Percentiles rank a stretch among this genome's conserved stretches.
phyloP scores from a whole-genome alignment of 1,284 basidiomycete species.

The Caloboletus firmus region DNA sequence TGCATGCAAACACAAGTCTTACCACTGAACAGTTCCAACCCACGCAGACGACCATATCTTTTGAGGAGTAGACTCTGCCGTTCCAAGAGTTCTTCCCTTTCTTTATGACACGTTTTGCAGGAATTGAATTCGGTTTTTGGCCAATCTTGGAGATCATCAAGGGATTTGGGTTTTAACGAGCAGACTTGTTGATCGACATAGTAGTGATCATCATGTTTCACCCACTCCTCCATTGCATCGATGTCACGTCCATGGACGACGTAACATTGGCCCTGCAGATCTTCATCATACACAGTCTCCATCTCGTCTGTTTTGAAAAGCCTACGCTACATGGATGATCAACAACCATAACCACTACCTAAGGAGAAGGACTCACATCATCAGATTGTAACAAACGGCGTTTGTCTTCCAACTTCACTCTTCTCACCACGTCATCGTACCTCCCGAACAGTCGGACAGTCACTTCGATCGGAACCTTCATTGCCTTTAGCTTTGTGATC shows the following conservation, averaged over 20 bases:
- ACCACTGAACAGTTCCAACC: constrained; percentile 68
- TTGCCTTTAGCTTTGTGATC: constrained; percentile 42
- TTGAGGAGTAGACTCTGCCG: constrained; percentile 34
- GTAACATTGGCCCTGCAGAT: constrained; percentile 51
- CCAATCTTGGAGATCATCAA: constrained; percentile 35
- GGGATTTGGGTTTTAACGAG: constrained; percentile 15
- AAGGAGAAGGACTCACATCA: constrained; percentile 29
- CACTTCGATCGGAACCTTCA: constrained; percentile 31
- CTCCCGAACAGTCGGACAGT: constrained; percentile 44
- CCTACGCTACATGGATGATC: constrained; percentile 40
- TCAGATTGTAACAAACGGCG: constrained; percentile 24
- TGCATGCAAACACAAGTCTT: constrained; percentile 10
- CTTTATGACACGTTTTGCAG: constrained; percentile 42
- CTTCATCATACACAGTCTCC: constrained; percentile 33
- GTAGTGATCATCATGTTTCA: constrained; percentile 52
- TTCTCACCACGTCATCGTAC: constrained; percentile 39
- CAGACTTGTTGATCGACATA: constrained; percentile 44
- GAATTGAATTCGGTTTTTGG: constrained; percentile 27
- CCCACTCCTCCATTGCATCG: constrained; percentile 47
- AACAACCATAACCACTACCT: neutral
- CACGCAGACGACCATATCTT: constrained; percentile 46
- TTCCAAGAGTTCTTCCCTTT: constrained; percentile 31
- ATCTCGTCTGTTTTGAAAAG: constrained; percentile 41
- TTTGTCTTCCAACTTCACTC: constrained; percentile 14
- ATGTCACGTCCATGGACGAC: constrained; percentile 35